Evolutionary conservation across 2,329 filamentous ascomycete genomes (phyloP).

Genomic region (Fusarium keratoplasticum): DNA sequence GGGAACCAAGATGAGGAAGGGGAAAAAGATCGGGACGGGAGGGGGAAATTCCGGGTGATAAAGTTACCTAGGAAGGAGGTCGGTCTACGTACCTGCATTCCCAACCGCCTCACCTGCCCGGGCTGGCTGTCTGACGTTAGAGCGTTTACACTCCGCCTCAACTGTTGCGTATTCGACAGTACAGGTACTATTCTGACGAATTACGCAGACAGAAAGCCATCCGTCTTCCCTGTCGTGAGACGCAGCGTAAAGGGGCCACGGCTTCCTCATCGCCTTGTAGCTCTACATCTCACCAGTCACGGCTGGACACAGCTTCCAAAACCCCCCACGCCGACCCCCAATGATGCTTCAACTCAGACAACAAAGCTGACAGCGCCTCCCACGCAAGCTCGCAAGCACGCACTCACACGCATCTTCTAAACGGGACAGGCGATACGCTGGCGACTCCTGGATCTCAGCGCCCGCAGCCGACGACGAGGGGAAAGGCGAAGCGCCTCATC

Average conservation of each 20-base stretch:
- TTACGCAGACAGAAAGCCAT: background rate
- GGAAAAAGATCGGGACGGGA: constrained; percentile 15
- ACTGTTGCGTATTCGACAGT: background rate
- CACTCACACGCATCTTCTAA: constrained; percentile 2
- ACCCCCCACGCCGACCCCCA: constrained; percentile 1
- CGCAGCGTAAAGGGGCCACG: background rate
- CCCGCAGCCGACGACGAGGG: background rate
- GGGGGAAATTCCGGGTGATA: constrained; percentile 13
- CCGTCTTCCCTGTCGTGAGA: background rate
- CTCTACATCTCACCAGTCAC: background rate
- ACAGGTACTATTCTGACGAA: background rate
- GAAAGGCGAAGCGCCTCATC: background rate
- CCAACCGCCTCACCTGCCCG: background rate
- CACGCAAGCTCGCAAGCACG: constrained; percentile 2
- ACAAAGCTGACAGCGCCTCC: constrained; percentile 5
- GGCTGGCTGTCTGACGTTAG: background rate
- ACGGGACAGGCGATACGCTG: background rate
- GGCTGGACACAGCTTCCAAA: background rate
- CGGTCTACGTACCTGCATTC: constrained; percentile 13
- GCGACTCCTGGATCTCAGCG: background rate
- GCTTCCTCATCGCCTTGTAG: background rate
- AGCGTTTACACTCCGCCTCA: background rate
- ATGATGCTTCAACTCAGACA: background rate
- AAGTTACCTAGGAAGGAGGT: background rate
- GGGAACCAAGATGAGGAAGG: constrained; percentile 1